Percentiles rank a stretch among this genome's conserved stretches.
Conservation (phyloP, 768 basidiomycete species). For the Leccinellum rugosiceps region DNA sequence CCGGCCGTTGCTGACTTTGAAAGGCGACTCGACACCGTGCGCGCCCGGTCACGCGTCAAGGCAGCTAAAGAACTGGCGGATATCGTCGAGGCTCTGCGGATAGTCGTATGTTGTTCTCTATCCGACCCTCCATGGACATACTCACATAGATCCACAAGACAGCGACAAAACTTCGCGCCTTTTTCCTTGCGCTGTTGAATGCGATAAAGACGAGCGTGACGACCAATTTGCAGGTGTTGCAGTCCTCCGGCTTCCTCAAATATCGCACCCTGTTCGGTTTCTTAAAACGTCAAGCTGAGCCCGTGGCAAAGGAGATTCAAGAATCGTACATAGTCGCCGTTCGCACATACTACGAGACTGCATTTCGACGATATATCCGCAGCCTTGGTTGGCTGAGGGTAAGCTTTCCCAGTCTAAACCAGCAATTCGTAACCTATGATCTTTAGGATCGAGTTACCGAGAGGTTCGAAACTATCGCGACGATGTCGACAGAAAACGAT, state of each 20-base stretch:
- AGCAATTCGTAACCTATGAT: background rate
- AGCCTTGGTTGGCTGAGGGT: conserved; percentile 80
- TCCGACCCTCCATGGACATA: background rate
- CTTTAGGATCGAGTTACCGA: conserved; percentile 64
- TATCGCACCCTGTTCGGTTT: conserved; percentile 82
- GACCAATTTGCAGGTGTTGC: conserved; percentile 90
- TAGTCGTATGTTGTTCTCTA: conserved; percentile 60
- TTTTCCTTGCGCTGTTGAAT: conserved; percentile 80
- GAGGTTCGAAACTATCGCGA: conserved; percentile 62
- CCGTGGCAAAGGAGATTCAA: conserved; percentile 84
- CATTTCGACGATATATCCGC: conserved; percentile 84
- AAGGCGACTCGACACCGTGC: conserved; percentile 60
- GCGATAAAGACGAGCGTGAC: conserved; percentile 81
- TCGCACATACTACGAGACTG: conserved; percentile 93
- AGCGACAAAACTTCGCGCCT: conserved; percentile 81
- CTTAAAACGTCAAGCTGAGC: conserved; percentile 75
- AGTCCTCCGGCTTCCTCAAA: conserved; percentile 82
- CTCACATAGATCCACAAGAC: conserved; percentile 49
- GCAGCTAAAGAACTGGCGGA: conserved; percentile 81
- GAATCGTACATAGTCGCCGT: conserved; percentile 80
- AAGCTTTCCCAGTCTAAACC: conserved; percentile 5
- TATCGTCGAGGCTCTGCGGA: conserved; percentile 81
- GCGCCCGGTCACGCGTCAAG: conserved; percentile 76
- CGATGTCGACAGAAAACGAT: conserved; percentile 41
- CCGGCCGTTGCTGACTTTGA: conserved; percentile 80